Percentiles rank a stretch among this genome's conserved stretches.
These are phyloP conservation scores for Russula olivacea DNA, from an alignment of 768 basidiomycete species.

Conservation along the genomic window DNA sequence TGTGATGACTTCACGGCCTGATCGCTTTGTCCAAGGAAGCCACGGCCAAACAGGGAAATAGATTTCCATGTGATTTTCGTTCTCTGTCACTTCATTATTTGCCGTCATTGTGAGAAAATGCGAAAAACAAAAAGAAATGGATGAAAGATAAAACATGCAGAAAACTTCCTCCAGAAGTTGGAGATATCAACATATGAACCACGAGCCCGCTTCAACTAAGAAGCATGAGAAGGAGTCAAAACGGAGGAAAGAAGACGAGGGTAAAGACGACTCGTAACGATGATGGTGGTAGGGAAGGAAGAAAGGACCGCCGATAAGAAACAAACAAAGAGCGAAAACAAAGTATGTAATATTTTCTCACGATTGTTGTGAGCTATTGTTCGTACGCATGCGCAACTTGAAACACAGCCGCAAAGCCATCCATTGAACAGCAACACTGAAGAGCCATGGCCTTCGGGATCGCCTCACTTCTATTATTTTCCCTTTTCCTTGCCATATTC, in stretches of 20 bases:
- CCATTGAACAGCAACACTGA: background rate
- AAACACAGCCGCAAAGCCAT: background rate
- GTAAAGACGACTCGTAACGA: background rate
- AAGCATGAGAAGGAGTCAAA: background rate
- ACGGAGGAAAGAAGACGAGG: background rate
- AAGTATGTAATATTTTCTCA: slow-evolving; percentile 16
- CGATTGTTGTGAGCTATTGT: background rate
- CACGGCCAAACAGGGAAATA: background rate
- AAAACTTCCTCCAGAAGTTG: background rate
- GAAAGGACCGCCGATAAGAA: background rate
- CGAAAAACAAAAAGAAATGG: no score
- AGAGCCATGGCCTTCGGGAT: slow-evolving; percentile 26
- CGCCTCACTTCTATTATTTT: slow-evolving; percentile 40
- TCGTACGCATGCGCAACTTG: background rate
- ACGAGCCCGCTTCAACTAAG: background rate
- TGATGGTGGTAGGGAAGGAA: slow-evolving; percentile 13
- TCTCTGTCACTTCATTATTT: no score
- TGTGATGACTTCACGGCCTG: background rate
- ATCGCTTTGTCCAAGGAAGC: background rate
- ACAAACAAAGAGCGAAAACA: background rate
- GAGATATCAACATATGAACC: no score
- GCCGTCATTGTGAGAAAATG: background rate
- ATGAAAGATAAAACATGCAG: background rate
- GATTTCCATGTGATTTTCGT: background rate
- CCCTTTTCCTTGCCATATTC: slow-evolving; percentile 51